Evolutionary conservation across 805 yeast genomes (phyloP), one percentile per base, ranked within the genome.

Genomic region (Kluyveromyces dobzhanskii): DNA sequence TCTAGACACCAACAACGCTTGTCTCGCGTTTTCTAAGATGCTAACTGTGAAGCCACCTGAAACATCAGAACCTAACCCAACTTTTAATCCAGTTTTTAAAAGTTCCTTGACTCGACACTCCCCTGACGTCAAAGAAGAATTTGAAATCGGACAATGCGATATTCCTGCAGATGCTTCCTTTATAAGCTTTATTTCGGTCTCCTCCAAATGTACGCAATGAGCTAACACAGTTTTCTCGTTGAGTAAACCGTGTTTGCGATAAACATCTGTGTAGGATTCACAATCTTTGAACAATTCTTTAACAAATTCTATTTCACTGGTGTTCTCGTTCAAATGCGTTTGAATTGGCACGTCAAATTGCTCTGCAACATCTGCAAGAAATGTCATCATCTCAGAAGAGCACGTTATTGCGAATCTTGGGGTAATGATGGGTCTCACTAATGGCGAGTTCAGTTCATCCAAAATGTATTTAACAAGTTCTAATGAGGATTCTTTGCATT

Each of bases 331-430:
- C n/a, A 90, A 68, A 61, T 90, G 98, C 0, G 97, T 86, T 62
- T 90, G 98, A 29, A 85, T 73, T 17, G 85, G 90, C 26, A 83
- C 63, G 26, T 72, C 55, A 24, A 67, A 53, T 5, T 65, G 49
- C 17, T 59, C 49, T n/a, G 78, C 67, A 18, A 82, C 55, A 4
- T 69, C 59, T 3, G 94, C 94, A 39, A 88, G 66, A 68, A 75
- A 69, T 6, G 54, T 53, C 65, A 90, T 62, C 28, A 85, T 64
- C 36, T 75, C 71, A 17, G 73, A 63, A 3, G 85, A 69, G 54
- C 97, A 90, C 14, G 84, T 75, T 2, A 95, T 95, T 0, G 97
- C 97, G 65, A 90, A 90, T 42, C 98, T 66, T 7, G 98, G 97
- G 2, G 97, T 90, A 9, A 90, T 48, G 11, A 88, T 78, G 0